phyloP scores from a whole-genome alignment of 78 protist species.

The Isochrysis galbana region DNA sequence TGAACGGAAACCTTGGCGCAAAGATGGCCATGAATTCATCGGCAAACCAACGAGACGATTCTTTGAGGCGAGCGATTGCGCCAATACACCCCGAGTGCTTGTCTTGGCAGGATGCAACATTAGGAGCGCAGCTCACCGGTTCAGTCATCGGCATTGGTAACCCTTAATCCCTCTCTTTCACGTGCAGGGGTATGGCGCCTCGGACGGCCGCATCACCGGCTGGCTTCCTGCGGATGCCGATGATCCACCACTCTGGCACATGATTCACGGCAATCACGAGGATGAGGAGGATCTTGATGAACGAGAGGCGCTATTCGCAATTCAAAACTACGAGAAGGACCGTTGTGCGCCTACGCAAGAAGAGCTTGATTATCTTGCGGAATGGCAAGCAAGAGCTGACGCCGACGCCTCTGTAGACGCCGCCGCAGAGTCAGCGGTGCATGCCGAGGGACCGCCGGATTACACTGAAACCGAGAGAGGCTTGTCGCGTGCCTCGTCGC shows the following conservation, averaged over 20 bases:
- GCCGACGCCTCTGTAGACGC: neutral
- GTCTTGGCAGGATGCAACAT: no score
- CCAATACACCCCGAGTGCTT: no score
- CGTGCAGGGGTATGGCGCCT: neutral
- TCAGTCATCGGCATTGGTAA: no score
- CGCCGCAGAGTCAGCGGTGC: neutral
- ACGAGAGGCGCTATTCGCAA: neutral
- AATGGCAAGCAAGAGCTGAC: neutral
- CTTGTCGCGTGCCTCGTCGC: neutral
- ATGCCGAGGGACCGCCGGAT: neutral
- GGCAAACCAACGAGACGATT: neutral
- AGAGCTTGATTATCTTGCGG: neutral
- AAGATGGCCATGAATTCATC: neutral
- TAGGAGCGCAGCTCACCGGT: no score
- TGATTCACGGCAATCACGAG: neutral
- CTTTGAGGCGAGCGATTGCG: no score
- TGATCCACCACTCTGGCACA: slow-evolving; percentile 5
- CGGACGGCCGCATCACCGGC: neutral
- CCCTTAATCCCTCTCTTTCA: no score
- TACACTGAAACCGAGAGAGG: no score
- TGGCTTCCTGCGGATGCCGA: neutral
- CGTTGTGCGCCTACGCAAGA: neutral
- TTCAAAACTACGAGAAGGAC: neutral
- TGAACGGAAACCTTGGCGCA: neutral
- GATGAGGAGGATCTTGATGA: slow-evolving; percentile 5